A percentile compares a stretch with the other conserved stretches of the same genome.
phyloP scores from a whole-genome alignment of 2,329 filamentous ascomycete species.

The Pyrenophora tritici-repentis region DNA sequence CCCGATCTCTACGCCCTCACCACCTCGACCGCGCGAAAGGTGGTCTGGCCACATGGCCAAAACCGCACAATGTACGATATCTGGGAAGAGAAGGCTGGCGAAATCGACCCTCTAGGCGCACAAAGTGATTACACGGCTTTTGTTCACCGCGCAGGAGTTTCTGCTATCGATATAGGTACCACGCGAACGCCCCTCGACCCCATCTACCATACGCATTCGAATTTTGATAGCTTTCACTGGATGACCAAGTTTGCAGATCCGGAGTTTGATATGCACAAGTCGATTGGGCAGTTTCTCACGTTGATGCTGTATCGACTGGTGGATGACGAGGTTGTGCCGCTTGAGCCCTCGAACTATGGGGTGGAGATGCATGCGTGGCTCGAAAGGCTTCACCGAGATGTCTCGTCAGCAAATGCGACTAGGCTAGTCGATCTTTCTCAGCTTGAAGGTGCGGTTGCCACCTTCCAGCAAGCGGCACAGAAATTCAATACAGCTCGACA shows the following conservation, averaged over 20 bases:
- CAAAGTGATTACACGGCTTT: constrained; percentile 55
- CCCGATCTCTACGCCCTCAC: constrained; percentile 48
- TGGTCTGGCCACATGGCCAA: constrained; percentile 46
- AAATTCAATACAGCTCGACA: constrained; percentile 34
- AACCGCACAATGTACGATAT: constrained; percentile 53
- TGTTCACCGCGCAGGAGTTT: constrained; percentile 49
- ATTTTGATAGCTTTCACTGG: constrained; percentile 56
- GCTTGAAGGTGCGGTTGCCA: constrained; percentile 40
- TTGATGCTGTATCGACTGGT: constrained; percentile 50
- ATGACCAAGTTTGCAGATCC: constrained; percentile 58
- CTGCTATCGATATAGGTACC: constrained; percentile 50
- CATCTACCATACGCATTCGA: constrained; percentile 54
- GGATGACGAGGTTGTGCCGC: constrained; percentile 45
- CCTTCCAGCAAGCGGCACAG: constrained; percentile 36
- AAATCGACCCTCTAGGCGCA: constrained; percentile 50
- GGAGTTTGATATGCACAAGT: constrained; percentile 54
- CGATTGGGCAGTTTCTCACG: constrained; percentile 53
- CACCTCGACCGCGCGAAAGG: constrained; percentile 44
- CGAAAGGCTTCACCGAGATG: constrained; percentile 31
- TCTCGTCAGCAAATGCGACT: constrained; percentile 5
- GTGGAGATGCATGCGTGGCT: constrained; percentile 44
- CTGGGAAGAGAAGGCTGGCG: constrained; percentile 45
- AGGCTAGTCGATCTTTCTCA: background rate
- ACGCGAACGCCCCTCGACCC: constrained; percentile 44
- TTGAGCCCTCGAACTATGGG: constrained; percentile 46